These are phyloP conservation scores for Hypoxylon sp. DNA, from an alignment of 2,329 filamentous ascomycete genomes.

Conservation along the genomic window DNA sequence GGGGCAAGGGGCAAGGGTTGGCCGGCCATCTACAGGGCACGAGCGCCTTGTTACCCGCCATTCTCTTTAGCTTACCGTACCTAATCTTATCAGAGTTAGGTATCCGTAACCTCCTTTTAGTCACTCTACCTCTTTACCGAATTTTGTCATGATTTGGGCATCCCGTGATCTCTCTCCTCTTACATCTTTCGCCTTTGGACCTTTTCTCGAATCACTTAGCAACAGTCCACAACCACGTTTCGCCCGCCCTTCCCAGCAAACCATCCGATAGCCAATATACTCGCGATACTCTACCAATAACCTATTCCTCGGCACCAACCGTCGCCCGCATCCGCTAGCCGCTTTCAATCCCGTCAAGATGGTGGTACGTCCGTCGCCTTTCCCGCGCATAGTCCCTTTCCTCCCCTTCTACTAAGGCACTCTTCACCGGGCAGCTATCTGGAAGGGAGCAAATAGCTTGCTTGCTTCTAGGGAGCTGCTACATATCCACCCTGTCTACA, in stretches of 20 bases:
- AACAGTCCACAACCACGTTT: background rate
- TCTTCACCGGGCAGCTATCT: background rate
- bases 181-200: constrained; percentile 1
- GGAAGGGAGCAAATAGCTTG: constrained; percentile 8
- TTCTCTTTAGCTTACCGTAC: constrained; percentile 18
- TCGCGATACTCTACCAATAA: constrained; percentile 2
- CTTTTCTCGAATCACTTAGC: background rate
- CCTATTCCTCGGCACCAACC: constrained; percentile 1
- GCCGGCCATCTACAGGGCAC: constrained; percentile 3
- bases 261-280: constrained; percentile 10
- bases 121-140: constrained; percentile 3
- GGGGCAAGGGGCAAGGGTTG: constrained; percentile 1
- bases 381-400: constrained; percentile 12
- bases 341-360: constrained; percentile 14
- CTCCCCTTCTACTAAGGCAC: constrained; percentile 6
- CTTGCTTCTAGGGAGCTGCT: constrained; percentile 1
- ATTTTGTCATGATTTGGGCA: constrained; percentile 16
- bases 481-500: constrained; percentile 6
- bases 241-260: background rate
- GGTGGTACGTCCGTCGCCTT: constrained; percentile 31
- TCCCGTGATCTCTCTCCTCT: constrained; percentile 25
- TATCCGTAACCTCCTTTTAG: background rate
- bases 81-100: too few species aligned
- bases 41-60: background rate
- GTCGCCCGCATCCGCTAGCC: background rate